These are phyloP conservation scores for Aspergillus glaucus DNA, from an alignment of 2,329 filamentous ascomycete species.

Conservation along the genomic window DNA sequence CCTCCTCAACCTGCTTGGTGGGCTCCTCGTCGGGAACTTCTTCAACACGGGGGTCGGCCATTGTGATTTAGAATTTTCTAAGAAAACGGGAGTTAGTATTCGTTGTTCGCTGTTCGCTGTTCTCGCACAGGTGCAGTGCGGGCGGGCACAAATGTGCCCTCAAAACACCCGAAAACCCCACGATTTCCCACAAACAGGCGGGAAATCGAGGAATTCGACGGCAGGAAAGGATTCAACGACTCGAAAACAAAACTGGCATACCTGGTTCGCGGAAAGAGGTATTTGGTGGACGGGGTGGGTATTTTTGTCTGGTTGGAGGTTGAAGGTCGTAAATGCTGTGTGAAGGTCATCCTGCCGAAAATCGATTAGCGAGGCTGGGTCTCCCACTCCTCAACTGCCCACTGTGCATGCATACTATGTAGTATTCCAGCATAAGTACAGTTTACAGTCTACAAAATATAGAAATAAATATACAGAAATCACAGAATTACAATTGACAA, in stretches of 20 bases:
- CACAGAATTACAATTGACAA: background rate
- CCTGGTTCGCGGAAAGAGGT: conserved; percentile 27
- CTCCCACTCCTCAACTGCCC: conserved; percentile 20
- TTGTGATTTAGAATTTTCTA: conserved; percentile 38
- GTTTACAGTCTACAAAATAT: too few relatives aligned
- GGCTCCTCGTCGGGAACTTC: conserved; percentile 85
- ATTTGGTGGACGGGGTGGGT: conserved; percentile 31
- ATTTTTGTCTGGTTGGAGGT: conserved; percentile 32
- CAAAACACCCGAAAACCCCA: conserved; percentile 7
- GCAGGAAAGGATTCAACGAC: conserved; percentile 13
- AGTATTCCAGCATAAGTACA: background rate
- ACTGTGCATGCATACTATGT: conserved; percentile 16
- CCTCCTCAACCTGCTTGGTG: conserved; percentile 76
- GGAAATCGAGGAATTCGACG: conserved; percentile 19
- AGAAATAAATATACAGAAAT: background rate
- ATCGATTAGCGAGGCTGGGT: conserved; percentile 38
- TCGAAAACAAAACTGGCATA: conserved; percentile 23
- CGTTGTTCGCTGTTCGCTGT: conserved; percentile 6
- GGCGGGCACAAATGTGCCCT: conserved; percentile 9
- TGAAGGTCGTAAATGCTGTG: conserved; percentile 33
- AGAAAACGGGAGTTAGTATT: conserved; percentile 13
- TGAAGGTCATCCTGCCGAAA: conserved; percentile 36
- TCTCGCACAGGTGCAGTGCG: conserved; percentile 5
- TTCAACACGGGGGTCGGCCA: conserved; percentile 97
- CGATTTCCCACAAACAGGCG: conserved; percentile 19